A percentile compares a stretch with the other conserved stretches of the same genome.
Conservation (phyloP, 768 basidiomycete genomes). For the Boletus tylopilopsis region DNA sequence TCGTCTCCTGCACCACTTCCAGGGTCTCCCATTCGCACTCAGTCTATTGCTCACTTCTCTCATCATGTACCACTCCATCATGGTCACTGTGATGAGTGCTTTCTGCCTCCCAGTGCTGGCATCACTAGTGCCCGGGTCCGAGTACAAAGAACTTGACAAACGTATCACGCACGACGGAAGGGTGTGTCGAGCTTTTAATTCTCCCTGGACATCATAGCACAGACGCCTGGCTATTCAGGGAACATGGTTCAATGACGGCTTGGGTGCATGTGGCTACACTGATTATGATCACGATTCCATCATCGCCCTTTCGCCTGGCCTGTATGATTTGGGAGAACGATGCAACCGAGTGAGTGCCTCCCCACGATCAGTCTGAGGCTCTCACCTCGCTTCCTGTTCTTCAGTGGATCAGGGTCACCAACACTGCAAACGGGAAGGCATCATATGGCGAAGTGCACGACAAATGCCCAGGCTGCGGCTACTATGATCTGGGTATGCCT, state of each 20-base stretch:
- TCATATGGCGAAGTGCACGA: slow-evolving; percentile 52
- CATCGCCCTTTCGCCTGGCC: slow-evolving; percentile 48
- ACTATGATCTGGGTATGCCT: too few relatives aligned
- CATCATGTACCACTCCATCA: slow-evolving; percentile 15
- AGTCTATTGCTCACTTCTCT: neutral
- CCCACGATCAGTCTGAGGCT: neutral
- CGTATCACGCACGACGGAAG: slow-evolving; percentile 45
- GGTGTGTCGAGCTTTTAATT: slow-evolving; percentile 35
- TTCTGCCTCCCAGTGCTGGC: slow-evolving; percentile 40
- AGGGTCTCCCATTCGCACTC: neutral
- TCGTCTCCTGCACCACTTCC: neutral
- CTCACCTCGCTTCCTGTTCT: slow-evolving; percentile 35
- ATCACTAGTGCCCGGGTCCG: slow-evolving; percentile 27
- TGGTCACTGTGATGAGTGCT: slow-evolving; percentile 38
- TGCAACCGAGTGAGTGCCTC: slow-evolving; percentile 51
- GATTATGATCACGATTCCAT: slow-evolving; percentile 48
- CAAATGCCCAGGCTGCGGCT: slow-evolving; percentile 51
- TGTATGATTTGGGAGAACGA: slow-evolving; percentile 40
- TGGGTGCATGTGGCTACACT: slow-evolving; percentile 59
- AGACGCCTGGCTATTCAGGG: slow-evolving; percentile 38
- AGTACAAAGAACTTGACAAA: slow-evolving; percentile 42
- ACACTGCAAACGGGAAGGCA: slow-evolving; percentile 47
- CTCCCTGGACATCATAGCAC: neutral
- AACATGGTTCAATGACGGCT: slow-evolving; percentile 56
- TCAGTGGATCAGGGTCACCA: slow-evolving; percentile 56